These are phyloP conservation scores for Clitoria ternatea DNA, from an alignment of 306 rosid genomes.

Conservation along the genomic window DNA sequence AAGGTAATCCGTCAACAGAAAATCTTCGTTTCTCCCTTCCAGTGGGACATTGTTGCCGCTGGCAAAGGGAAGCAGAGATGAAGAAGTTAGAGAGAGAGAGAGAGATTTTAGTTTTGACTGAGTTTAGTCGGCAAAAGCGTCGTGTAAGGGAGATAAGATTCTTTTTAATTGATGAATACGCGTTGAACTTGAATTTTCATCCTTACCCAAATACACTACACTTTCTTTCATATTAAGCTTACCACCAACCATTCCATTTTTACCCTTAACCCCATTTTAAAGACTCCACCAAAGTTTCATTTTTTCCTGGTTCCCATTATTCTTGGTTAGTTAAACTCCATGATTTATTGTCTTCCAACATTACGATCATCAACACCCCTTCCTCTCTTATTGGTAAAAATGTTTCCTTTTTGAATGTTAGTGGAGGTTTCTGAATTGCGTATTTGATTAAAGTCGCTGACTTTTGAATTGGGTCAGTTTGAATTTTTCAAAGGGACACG, in stretches of 20 bases:
- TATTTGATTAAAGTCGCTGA: conserved; percentile 30
- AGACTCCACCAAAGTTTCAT: conserved; percentile 6
- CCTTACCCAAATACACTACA: conserved; percentile 2
- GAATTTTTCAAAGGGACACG: conserved; percentile 15
- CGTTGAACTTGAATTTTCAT: conserved; percentile 54
- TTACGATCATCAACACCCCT: background rate
- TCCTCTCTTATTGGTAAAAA: conserved; percentile 2
- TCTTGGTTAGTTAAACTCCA: background rate
- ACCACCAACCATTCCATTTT: background rate
- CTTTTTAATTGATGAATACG: conserved; percentile 41
- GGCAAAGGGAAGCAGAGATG: background rate
- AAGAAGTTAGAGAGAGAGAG: background rate
- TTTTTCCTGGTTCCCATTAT: conserved; percentile 1
- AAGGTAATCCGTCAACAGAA: background rate
- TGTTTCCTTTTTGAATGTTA: background rate
- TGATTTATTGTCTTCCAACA: background rate
- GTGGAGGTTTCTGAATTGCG: conserved; percentile 22
- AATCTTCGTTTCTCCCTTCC: background rate
- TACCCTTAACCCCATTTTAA: conserved; percentile 2
- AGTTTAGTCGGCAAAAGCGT: conserved; percentile 51
- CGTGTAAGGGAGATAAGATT: background rate
- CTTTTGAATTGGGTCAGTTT: conserved; percentile 29
- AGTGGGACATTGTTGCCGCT: background rate
- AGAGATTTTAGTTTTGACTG: conserved; percentile 52
- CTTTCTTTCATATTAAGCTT: conserved; percentile 33